Percentiles rank a stretch among this genome's conserved stretches.
These are phyloP conservation scores for Aspergillus alliaceus DNA, from an alignment of 2,329 filamentous ascomycete genomes.

Conservation along the genomic window DNA sequence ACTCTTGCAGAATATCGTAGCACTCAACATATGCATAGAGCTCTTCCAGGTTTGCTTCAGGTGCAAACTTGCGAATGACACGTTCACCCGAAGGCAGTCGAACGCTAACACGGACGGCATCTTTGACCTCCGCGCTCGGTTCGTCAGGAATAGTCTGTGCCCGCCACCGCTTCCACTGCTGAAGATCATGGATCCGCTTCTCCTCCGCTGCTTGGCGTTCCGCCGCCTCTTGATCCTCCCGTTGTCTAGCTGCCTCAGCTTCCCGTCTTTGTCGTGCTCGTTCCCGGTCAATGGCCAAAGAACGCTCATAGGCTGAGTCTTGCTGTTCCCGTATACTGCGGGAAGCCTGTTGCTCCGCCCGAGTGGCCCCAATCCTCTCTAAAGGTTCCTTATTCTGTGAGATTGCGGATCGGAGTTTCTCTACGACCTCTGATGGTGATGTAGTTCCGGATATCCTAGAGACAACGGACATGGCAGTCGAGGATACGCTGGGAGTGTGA, in stretches of 20 bases:
- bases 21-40: conserved; percentile 97
- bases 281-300: conserved; percentile 82
- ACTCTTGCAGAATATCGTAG: conserved; percentile 62
- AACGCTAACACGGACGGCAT: conserved; percentile 69
- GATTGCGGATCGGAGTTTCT: conserved; percentile 72
- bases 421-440: conserved; percentile 68
- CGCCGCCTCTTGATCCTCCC: conserved; percentile 66
- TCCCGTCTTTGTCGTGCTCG: conserved; percentile 74
- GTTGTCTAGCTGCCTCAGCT: conserved; percentile 65
- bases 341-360: conserved; percentile 77
- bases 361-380: conserved; percentile 69
- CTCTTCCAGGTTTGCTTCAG: conserved; percentile 75
- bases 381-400: conserved; percentile 75
- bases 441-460: conserved; percentile 74
- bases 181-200: conserved; percentile 53
- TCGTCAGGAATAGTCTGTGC: conserved; percentile 66
- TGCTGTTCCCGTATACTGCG: conserved; percentile 82
- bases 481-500: conserved; percentile 79
- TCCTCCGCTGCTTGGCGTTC: conserved; percentile 64
- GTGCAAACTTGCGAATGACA: conserved; percentile 72
- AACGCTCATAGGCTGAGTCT: conserved; percentile 90
- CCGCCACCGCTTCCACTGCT: conserved; percentile 81
- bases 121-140: conserved; percentile 63
- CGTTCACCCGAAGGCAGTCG: conserved; percentile 67
- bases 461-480: conserved; percentile 87